These are phyloP conservation scores for Myrica gale DNA, from an alignment of 306 rosid genomes.

Conservation along the genomic window DNA sequence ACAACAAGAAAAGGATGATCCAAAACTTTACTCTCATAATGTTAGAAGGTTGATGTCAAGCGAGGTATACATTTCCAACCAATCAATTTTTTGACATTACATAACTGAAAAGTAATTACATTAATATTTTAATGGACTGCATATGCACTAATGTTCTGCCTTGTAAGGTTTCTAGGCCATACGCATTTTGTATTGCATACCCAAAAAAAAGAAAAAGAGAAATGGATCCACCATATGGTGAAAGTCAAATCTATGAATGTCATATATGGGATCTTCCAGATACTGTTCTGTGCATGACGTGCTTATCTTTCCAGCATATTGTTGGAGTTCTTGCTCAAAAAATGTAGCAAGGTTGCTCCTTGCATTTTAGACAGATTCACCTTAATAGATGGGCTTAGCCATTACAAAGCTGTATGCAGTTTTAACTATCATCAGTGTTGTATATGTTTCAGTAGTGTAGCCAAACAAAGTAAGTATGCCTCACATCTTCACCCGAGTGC, in stretches of 20 bases:
- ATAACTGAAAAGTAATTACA: neutral
- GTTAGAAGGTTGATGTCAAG: constrained; percentile 85
- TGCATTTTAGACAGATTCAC: neutral
- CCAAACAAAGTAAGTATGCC: neutral
- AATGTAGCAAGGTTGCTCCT: neutral
- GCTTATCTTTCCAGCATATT: neutral
- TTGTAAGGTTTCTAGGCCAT: too few species aligned
- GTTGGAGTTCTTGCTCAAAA: neutral
- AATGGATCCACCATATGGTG: neutral
- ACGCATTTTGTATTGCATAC: too few species aligned
- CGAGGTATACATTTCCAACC: constrained; percentile 59
- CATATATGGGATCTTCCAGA: neutral
- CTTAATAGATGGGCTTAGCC: neutral
- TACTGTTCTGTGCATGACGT: neutral
- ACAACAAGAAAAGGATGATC: constrained; percentile 84
- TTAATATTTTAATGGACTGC: neutral
- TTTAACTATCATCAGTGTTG: neutral
- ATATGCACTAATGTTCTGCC: too few species aligned
- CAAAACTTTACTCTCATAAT: constrained; percentile 69
- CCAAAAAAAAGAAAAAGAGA: neutral
- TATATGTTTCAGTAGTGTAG: too few species aligned
- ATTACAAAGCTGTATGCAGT: neutral
- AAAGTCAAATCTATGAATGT: neutral
- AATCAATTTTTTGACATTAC: constrained; percentile 5
- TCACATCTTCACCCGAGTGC: neutral